phyloP scores from a whole-genome alignment of 176 grass and related monocot genomes.

The Pharus latifolius region DNA sequence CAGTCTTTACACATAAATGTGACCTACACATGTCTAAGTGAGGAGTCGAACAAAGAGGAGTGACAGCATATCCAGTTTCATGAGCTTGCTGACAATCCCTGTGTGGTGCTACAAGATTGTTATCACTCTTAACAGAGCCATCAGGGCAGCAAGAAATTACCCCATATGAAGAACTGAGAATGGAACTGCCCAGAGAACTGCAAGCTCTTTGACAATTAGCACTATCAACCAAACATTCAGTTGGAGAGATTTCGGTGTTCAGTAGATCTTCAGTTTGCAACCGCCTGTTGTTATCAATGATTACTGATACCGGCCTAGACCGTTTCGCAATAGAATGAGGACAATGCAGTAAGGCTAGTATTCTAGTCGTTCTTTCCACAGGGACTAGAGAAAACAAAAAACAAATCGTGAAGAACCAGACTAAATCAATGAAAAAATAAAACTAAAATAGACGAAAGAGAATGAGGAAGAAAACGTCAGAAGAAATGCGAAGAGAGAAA shows the following conservation, averaged over 20 bases:
- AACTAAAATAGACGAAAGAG: too few relatives aligned
- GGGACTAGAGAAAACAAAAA: too few relatives aligned
- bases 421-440: too few relatives aligned
- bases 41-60: not conserved
- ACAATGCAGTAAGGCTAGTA: too few relatives aligned
- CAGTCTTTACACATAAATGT: not conserved
- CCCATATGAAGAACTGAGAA: not conserved
- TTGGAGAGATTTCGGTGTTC: not conserved
- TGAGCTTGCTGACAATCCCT: not conserved
- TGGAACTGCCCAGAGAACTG: not conserved
- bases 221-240: not conserved
- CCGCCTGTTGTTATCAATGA: not conserved
- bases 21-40: not conserved
- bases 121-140: not conserved
- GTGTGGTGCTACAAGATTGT: not conserved
- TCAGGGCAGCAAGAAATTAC: not conserved
- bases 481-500: too few relatives aligned
- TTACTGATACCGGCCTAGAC: too few relatives aligned
- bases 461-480: too few relatives aligned
- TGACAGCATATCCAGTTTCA: not conserved
- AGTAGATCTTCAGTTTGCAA: conserved; percentile 6
- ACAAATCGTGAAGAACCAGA: too few relatives aligned
- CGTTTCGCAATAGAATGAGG: too few relatives aligned
- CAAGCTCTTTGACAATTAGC: conserved; percentile 8
- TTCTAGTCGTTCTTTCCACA: too few relatives aligned